Percentiles rank a stretch among this genome's conserved stretches.
phyloP scores from a whole-genome alignment of 345 rosid species.

The Dimocarpus longan region DNA sequence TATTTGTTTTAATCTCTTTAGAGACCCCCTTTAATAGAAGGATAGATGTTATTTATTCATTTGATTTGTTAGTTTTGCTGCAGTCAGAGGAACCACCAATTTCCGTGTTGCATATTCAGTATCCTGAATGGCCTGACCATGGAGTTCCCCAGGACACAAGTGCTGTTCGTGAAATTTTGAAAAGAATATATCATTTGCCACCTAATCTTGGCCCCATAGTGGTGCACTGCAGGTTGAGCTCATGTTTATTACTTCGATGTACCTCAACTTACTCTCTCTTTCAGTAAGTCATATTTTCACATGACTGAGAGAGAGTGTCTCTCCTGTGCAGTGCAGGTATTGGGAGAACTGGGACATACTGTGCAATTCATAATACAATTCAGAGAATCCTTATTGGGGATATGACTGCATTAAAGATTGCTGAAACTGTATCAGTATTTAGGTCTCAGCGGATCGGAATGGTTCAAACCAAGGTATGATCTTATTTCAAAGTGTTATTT shows the following conservation, averaged over 20 bases:
- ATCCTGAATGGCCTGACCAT: conserved; percentile 98
- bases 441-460: conserved; percentile 89
- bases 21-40: background rate
- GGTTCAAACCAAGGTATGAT: conserved; percentile 90
- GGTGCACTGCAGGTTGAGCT: conserved; percentile 93
- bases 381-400: conserved; percentile 93
- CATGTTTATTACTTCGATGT: conserved; percentile 3
- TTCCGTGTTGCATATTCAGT: conserved; percentile 81
- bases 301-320: conserved; percentile 29
- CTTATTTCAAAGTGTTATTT: conserved; percentile 15
- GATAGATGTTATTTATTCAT: background rate
- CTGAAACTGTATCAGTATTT: conserved; percentile 60
- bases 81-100: conserved; percentile 66
- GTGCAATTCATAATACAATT: conserved; percentile 85
- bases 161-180: conserved; percentile 82
- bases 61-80: conserved; percentile 21
- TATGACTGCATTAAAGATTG: conserved; percentile 77
- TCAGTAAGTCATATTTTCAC: conserved; percentile 10
- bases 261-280: background rate
- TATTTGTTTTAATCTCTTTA: background rate
- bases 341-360: conserved; percentile 97
- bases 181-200: conserved; percentile 54
- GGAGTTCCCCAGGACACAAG: conserved; percentile 83
- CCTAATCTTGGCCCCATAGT: conserved; percentile 77
- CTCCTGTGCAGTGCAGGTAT: conserved; percentile 84